Conservation (phyloP, 2,329 filamentous ascomycete genomes). For the Pseudogymnoascus sp. region DNA sequence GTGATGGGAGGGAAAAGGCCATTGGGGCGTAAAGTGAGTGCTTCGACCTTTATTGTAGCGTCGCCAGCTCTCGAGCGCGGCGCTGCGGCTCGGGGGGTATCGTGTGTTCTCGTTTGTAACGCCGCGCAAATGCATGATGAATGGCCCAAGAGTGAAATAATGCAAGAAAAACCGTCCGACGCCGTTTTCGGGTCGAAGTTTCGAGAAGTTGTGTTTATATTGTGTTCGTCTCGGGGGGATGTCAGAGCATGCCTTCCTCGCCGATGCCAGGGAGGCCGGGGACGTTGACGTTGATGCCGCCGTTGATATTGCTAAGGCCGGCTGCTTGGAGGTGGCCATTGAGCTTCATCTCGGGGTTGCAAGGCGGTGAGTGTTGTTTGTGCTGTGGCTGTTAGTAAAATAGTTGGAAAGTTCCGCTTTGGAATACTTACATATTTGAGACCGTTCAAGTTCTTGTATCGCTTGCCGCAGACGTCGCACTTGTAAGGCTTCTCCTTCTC, state of each 20-base stretch:
- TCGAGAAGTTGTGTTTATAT: neutral
- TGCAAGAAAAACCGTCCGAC: neutral
- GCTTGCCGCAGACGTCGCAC: constrained; percentile 93
- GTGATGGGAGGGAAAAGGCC: neutral
- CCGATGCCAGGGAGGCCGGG: constrained; percentile 48
- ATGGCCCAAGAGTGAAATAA: neutral
- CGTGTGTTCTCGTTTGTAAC: constrained; percentile 2
- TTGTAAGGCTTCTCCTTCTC: constrained; percentile 99
- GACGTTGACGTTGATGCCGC: constrained; percentile 24
- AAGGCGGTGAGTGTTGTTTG: constrained; percentile 78
- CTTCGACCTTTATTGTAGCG: constrained; percentile 4
- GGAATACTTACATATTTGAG: constrained; percentile 72
- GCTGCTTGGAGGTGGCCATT: constrained; percentile 29
- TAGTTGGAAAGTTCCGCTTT: neutral
- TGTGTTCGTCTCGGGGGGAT: constrained; percentile 7
- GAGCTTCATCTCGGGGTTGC: constrained; percentile 71
- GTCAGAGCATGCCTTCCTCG: constrained; percentile 40
- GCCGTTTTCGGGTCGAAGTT: neutral
- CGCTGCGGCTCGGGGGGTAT: neutral
- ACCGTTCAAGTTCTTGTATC: constrained; percentile 98
- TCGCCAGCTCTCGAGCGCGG: constrained; percentile 1
- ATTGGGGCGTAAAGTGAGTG: neutral
- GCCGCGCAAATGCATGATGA: constrained; percentile 9
- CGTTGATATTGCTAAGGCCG: constrained; percentile 32
- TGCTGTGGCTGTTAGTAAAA: constrained; percentile 43